Conservation (phyloP, 2,329 filamentous ascomycete species). For the Tolypocladium amazonense region DNA sequence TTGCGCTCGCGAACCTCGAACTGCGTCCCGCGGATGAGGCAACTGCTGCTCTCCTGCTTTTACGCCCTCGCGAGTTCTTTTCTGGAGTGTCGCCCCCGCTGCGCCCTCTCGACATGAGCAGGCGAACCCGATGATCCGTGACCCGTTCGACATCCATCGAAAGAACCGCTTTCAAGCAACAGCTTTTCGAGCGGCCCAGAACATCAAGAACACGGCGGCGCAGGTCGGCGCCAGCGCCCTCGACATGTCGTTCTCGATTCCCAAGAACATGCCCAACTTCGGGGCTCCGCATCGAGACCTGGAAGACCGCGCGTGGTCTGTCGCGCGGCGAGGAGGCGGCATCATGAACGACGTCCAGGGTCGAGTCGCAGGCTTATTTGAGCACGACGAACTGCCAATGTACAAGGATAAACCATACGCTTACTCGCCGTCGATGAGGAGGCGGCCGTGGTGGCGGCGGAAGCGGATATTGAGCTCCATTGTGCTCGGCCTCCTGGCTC, state of each 20-base stretch:
- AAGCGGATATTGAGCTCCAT: slow-evolving; percentile 47
- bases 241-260: slow-evolving; percentile 56
- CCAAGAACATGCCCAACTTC: slow-evolving; percentile 61
- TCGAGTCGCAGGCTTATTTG: slow-evolving; percentile 55
- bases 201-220: slow-evolving; percentile 35
- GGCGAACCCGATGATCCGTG: slow-evolving; percentile 26
- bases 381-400: slow-evolving; percentile 60
- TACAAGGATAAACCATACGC: slow-evolving; percentile 98
- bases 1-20: not conserved
- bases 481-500: slow-evolving; percentile 40
- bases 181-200: slow-evolving; percentile 31
- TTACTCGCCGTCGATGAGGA: slow-evolving; percentile 49
- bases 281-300: slow-evolving; percentile 50
- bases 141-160: slow-evolving; percentile 33
- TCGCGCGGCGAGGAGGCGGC: slow-evolving; percentile 23
- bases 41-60: not conserved
- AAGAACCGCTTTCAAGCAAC: slow-evolving; percentile 37
- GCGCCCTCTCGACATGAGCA: slow-evolving; percentile 15
- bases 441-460: slow-evolving; percentile 49
- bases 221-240: slow-evolving; percentile 38
- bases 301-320: slow-evolving; percentile 54
- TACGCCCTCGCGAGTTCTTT: not conserved
- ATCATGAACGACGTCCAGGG: slow-evolving; percentile 46
- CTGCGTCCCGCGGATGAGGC: not conserved
- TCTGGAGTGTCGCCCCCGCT: not conserved